phyloP scores from a whole-genome alignment of 2,329 filamentous ascomycete species.

The Aspergillus uvarum region DNA sequence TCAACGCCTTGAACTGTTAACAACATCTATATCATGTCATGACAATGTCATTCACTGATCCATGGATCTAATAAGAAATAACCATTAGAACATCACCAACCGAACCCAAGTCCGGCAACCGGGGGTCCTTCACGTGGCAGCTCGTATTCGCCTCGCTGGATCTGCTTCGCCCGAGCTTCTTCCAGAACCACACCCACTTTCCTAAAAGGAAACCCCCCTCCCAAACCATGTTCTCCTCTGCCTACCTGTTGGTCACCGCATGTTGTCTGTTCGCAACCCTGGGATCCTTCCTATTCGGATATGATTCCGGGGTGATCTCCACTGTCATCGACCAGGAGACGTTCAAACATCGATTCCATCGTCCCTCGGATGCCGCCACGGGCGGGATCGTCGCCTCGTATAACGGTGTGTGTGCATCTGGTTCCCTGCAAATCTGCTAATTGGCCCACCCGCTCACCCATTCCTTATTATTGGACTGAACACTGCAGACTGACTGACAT shows the following conservation, averaged over 20 bases:
- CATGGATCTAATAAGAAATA: background rate
- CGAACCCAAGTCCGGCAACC: no score
- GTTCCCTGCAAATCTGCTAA: background rate
- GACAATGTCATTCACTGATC: background rate
- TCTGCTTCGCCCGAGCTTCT: no score
- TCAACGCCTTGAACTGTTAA: background rate
- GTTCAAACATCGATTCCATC: constrained; percentile 33
- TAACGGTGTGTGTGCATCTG: constrained; percentile 27
- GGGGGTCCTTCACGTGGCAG: no score
- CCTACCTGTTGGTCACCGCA: constrained; percentile 31
- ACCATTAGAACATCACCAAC: no score
- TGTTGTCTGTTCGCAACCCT: constrained; percentile 47
- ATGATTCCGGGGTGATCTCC: constrained; percentile 44
- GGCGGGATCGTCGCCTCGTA: constrained; percentile 45
- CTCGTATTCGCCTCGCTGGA: no score
- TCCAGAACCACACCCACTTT: background rate
- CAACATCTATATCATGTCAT: background rate
- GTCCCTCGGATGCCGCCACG: constrained; percentile 32
- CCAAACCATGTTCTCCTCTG: background rate
- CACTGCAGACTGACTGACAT: no score
- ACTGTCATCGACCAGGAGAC: constrained; percentile 37
- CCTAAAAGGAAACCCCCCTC: background rate
- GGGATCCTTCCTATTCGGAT: constrained; percentile 51
- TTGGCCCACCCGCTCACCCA: background rate
- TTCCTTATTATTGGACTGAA: background rate